Evolutionary conservation across 805 yeast genomes (phyloP), one percentile per base, ranked within the genome.

Genomic region (Monosporozyma aquatica): DNA sequence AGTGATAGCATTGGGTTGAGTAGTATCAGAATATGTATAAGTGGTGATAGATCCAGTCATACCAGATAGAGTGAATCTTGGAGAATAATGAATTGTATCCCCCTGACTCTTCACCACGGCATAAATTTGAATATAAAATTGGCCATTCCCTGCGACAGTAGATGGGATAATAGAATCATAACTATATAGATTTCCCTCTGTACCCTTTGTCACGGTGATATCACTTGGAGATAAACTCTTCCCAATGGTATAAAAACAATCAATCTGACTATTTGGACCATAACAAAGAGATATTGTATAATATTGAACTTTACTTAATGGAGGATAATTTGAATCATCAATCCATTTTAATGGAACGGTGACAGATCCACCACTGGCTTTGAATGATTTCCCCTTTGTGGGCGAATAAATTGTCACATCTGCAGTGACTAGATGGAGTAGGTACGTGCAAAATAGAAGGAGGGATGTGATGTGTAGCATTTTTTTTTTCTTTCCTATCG

Each of bases 41-140:
- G 65, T 55, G 13, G 62, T 49, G 11, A 45, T 50, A 0, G 78
- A 41, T 34, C 96, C 96, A 0, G 78, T 64, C 94, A 90, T 83
- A 9, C 80, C 87, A 0, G 69, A 59, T 46, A 90, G 65, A 22
- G 59, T 46, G 65, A 89, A 82, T 53, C 95, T 68, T 29, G 72
- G 70, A 4, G 87, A 59, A 61, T 86, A 86, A 56, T 80, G 82
- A 49, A 76, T 76, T 1, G 86, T 71, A 26, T 74, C 76, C 6
- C 65, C 67, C 22, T 54, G 51, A 7, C 59, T 47, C 2, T 59
- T 44, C 7, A 55, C 48, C 10, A 30, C 29, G 1, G 86, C 75
- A 47, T 70, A 74, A 25, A 87, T 59, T 66, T 90, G 97, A 49
- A 90, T 59, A 60, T 67, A 85, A 62, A 75, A 90, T 45, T 63